Base-by-base conservation (phyloP, 2,329 filamentous ascomycete species). In the Ophiostoma fasciatum region DNA sequence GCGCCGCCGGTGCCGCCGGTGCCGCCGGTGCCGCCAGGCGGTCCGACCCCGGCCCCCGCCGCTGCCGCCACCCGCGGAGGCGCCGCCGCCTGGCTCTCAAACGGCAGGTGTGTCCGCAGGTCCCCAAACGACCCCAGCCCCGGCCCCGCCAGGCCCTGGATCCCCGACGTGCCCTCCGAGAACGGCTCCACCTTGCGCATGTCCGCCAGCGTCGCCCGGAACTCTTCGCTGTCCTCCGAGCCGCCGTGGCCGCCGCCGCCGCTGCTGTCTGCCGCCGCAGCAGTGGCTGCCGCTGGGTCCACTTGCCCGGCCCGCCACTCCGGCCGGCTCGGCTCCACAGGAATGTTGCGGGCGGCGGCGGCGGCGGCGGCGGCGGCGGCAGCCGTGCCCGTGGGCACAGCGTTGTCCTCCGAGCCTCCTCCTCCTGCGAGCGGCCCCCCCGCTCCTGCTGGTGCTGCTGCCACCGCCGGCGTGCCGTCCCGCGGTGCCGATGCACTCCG, bases 271-370 rank as follows among this genome's bases (percentile, higher is more conserved):
- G 45, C 49, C 25, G 34, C 12, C 1, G 32, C 19, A 4, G 28
- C 14, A 4, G 34, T n/a, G 4, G 20, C 27, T 8, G 23, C 21
- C 4, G 20, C 20, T 23, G 21, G 52, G 37, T 57, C 51, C 4
- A 59, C 52, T 37, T 70, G 56, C 4, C 69, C 69, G 3, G 68
- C 59, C 31, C 71, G 59, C 71, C 71, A 76, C 39, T 75, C 71
- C 5, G 66, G 66, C 28, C 71, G 60, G 3, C 68, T 64, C 0
- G 71, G 71, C 45, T 75, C 71, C 11, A 74, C 65, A 2, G 62
- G 61, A 26, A 75, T 72, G 26, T 66, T 70, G 21, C 71, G 62
- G 15, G 61, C 61, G 7, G 49, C 9, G 42, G 39, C 11, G 48
- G 43, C 8, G 36, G 33, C 3, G 42, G 18, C 19, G 47, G 44